Base-by-base conservation (phyloP, 345 rosid genomes). In the Carallia brachiata region DNA sequence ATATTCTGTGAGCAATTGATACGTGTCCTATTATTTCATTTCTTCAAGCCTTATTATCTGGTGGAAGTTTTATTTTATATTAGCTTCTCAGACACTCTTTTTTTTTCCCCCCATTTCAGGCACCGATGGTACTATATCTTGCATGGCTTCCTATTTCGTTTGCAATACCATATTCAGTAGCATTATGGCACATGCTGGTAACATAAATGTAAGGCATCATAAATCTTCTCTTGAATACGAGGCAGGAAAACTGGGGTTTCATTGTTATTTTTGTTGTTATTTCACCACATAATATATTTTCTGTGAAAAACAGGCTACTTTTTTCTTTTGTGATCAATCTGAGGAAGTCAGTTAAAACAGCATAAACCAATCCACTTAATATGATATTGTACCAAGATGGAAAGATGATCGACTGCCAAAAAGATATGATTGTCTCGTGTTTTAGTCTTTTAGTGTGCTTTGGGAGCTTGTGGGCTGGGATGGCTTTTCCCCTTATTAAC, bases 121-220 rank as follows among this genome's bases (percentile, higher is more conserved):
- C 55, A 92, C 97, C 47, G 90, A 96, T 75, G 99, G 99, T 31
- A 91, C 96, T 39, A 37, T 86, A 71, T 92, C 99, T 70, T 96
- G 99, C 84, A 66, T 89, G 91, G 98, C 97, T 62, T 89, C 98
- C 6, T 92, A 89, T 81, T 86, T 92, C 85, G 87, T 92, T 74
- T 96, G 98, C 96, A 88, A 84, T 65, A 55, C 89, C 71, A 85
- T 96, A 83, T 90, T 96, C 88, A 77, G 70, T 71, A 83, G 91
- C 79, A 79, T 96, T 71, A 53, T 90, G 75, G 74, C 87, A 44
- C 80, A 72, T 61, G 95, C 90, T 64, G 85, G 90, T 65, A 78
- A 78, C 64, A 77, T 71, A 37, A 96, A 96, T 77, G 99, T 96
- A 88, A 89, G 97, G 62, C 18, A 44, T 52, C 52, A 70, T 40